Conservation (phyloP, 805 yeast genomes). For the Saccharomycodes ludwigii region DNA sequence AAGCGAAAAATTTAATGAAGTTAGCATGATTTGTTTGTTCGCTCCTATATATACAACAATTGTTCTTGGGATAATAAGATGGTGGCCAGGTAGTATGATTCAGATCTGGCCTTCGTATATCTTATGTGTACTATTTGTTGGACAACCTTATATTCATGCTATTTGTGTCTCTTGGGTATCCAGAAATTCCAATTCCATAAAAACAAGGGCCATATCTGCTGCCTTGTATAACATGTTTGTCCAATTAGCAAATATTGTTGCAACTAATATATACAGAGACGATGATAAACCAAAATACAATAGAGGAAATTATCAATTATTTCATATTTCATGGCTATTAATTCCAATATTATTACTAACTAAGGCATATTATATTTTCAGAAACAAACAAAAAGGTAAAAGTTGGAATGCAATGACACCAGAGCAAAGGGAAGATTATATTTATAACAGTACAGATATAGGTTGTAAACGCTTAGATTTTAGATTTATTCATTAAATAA, state of each 20-base stretch:
- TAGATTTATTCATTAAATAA: constrained; percentile 24
- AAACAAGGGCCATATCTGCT: constrained; percentile 48
- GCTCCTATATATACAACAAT: constrained; percentile 26
- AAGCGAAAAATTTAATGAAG: constrained; percentile 24
- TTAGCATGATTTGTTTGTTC: constrained; percentile 16
- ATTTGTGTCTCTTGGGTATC: constrained; percentile 49
- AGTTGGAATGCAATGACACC: constrained; percentile 38
- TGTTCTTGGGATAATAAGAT: constrained; percentile 22
- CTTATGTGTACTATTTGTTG: constrained; percentile 20
- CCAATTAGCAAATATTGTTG: constrained; percentile 44
- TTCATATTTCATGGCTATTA: constrained; percentile 23
- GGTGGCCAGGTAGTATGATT: constrained; percentile 27
- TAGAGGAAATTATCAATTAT: constrained; percentile 39
- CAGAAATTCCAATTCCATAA: constrained; percentile 46
- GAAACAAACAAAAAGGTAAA: constrained; percentile 31
- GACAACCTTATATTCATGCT: constrained; percentile 38
- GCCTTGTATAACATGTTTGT: constrained; percentile 54
- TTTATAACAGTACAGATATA: constrained; percentile 31
- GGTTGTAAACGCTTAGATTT: constrained; percentile 53
- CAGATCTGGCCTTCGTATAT: constrained; percentile 29
- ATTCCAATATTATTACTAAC: constrained; percentile 17
- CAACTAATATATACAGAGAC: constrained; percentile 42
- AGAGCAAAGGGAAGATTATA: constrained; percentile 39
- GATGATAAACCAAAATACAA: constrained; percentile 49
- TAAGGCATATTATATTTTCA: constrained; percentile 19